Base-by-base conservation (phyloP, 164 flowering plant genomes). In the Nelumbo lutea region DNA sequence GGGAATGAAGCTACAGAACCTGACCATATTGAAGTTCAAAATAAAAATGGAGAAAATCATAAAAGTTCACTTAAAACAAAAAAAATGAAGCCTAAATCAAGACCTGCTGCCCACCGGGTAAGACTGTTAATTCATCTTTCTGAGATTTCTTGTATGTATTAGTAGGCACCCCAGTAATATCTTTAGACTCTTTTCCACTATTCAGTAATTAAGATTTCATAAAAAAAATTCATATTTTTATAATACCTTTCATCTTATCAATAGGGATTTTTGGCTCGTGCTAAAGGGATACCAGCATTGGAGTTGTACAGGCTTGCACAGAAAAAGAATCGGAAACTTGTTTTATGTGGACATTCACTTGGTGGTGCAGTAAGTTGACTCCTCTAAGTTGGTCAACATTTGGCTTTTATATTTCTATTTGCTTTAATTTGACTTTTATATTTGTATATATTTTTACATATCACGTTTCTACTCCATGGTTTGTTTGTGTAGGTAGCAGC, bases 251-350 rank as follows among this genome's bases (percentile, higher is more conserved):
- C 64, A 70, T 63, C 15, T 66, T 64, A 42, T 70, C 53, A 66
- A 42, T 62, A 95, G 99, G 97, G 99, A 13, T 95, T 95, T 80
- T 76, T 95, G 84, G 93, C 93, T 77, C 96, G 97, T 73, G 99
- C 99, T 44, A 95, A 95, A 84, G 99, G 99, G 53, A 92, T 95
- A 79, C 99, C 99, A 61, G 99, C 97, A 74, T 77, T 92, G 78
- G 99, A 95, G 82, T 75, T 95, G 78, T 95, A 95, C 76, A 87
- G 90, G 78, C 94, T 95, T 75, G 99, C 99, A 69, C 94, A 89
- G 77, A 95, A 89, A 82, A 95, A 92, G 86, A 95, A 87, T 55
- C 73, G 87, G 45, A 95, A 89, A 74, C 97, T 95, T 78, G 97
- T 95, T 43, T 76, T 95, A 39, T 95, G 97, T 83, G 99, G 99